Percentiles rank a stretch among this genome's conserved stretches.
Evolutionary conservation across 2,329 filamentous ascomycete genomes (phyloP).

Genomic region (Chaetomium globosum): DNA sequence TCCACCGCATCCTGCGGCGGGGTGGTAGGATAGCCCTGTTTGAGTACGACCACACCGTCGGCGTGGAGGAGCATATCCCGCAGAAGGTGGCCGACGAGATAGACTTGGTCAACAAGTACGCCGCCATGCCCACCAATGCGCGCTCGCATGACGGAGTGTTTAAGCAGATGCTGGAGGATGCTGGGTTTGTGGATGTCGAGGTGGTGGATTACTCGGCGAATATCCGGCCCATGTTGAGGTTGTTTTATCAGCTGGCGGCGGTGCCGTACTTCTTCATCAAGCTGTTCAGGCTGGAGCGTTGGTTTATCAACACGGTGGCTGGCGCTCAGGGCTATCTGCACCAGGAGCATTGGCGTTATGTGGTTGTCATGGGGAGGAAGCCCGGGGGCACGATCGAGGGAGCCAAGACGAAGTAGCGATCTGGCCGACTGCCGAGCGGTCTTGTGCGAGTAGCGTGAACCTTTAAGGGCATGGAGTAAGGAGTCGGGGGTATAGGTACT

Average conservation of each 20-base stretch:
- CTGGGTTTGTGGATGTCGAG: slow-evolving; percentile 50
- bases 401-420: slow-evolving; percentile 12
- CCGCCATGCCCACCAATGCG: slow-evolving; percentile 51
- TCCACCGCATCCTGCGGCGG: slow-evolving; percentile 52
- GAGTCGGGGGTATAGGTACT: background rate
- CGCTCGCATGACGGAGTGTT: slow-evolving; percentile 46
- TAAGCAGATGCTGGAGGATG: slow-evolving; percentile 46
- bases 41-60: slow-evolving; percentile 52
- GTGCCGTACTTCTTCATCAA: slow-evolving; percentile 51
- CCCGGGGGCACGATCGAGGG: slow-evolving; percentile 35
- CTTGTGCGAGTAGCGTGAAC: too few species aligned
- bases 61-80: slow-evolving; percentile 31
- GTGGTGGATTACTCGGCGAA: slow-evolving; percentile 51
- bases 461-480: background rate
- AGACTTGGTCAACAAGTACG: slow-evolving; percentile 46
- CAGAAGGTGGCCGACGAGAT: slow-evolving; percentile 41
- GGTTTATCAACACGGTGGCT: slow-evolving; percentile 54
- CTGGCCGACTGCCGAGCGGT: background rate
- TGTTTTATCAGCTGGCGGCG: slow-evolving; percentile 52
- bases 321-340: slow-evolving; percentile 45
- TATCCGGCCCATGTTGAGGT: slow-evolving; percentile 51
- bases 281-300: slow-evolving; percentile 48
- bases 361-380: slow-evolving; percentile 45
- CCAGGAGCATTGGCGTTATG: slow-evolving; percentile 42
- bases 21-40: slow-evolving; percentile 51